phyloP scores from a whole-genome alignment of 257 asterid species.

The Galeopsis tetrahit region DNA sequence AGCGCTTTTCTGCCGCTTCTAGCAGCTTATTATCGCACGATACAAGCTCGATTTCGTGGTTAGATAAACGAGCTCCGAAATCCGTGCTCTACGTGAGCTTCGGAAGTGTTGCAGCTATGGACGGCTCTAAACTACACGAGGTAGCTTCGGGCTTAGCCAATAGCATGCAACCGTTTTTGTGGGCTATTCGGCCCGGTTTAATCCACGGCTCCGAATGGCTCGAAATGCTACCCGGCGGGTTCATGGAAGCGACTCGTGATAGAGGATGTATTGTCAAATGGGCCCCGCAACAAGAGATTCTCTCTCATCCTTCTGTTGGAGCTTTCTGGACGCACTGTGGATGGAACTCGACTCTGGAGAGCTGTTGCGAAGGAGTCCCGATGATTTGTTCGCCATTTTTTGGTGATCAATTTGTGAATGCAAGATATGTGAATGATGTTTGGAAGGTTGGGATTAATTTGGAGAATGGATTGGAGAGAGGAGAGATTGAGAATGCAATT shows the following conservation, averaged over 20 bases:
- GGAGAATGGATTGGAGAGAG: constrained; percentile 31
- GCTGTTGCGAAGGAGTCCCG: constrained; percentile 46
- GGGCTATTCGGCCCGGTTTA: constrained; percentile 50
- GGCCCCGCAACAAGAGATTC: constrained; percentile 53
- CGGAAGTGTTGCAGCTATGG: constrained; percentile 46
- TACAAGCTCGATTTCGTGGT: constrained; percentile 45
- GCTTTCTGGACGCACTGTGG: constrained; percentile 56
- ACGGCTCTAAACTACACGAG: constrained; percentile 30
- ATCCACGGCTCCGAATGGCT: constrained; percentile 31
- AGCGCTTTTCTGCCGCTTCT: constrained; percentile 42
- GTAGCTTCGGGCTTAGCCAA: constrained; percentile 52
- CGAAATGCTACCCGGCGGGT: constrained; percentile 33
- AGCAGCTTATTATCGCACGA: constrained; percentile 49
- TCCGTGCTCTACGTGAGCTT: constrained; percentile 53
- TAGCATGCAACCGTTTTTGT: constrained; percentile 48
- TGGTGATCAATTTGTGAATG: constrained; percentile 41
- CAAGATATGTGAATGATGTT: constrained; percentile 39
- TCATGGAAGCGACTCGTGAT: constrained; percentile 15
- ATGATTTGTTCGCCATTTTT: constrained; percentile 44
- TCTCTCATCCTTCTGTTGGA: constrained; percentile 46
- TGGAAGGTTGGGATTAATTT: constrained; percentile 48
- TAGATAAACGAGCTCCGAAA: constrained; percentile 39
- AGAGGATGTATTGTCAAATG: constrained; percentile 43
- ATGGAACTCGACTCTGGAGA: constrained; percentile 58
- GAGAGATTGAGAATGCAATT: constrained; percentile 36